These are phyloP conservation scores for Ganoderma sinense DNA, from an alignment of 1,284 basidiomycete genomes.

Conservation along the genomic window DNA sequence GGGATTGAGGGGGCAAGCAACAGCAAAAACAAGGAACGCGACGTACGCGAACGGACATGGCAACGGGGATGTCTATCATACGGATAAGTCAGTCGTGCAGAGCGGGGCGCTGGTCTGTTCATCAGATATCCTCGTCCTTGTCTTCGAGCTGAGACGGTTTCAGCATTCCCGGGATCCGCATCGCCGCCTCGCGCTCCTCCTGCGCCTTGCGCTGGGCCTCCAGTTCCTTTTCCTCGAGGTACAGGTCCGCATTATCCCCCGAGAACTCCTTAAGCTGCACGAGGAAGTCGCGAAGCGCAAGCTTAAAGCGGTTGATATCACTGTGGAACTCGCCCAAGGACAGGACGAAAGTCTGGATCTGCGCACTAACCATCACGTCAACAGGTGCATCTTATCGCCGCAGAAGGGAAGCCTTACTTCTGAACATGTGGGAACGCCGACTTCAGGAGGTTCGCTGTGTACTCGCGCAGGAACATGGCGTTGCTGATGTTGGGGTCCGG, in stretches of 20 bases:
- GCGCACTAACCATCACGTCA: slow-evolving; percentile 50
- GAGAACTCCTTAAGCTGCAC: slow-evolving; percentile 95
- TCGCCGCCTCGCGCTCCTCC: slow-evolving; percentile 88
- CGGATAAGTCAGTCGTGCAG: slow-evolving; percentile 30
- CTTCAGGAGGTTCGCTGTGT: slow-evolving; percentile 87
- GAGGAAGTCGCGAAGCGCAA: slow-evolving; percentile 91
- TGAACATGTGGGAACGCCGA: slow-evolving; percentile 93
- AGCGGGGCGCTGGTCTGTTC: slow-evolving; percentile 18
- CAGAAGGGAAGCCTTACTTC: slow-evolving; percentile 54
- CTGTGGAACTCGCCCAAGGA: slow-evolving; percentile 87
- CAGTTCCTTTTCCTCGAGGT: slow-evolving; percentile 94
- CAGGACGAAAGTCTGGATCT: slow-evolving; percentile 84
- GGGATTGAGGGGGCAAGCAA: slow-evolving; percentile 15
- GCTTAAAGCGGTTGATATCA: slow-evolving; percentile 94
- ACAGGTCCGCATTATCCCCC: slow-evolving; percentile 87
- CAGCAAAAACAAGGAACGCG: slow-evolving; percentile 10
- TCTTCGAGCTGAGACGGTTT: slow-evolving; percentile 96
- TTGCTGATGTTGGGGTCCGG: slow-evolving; percentile 84
- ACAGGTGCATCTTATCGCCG: not conserved
- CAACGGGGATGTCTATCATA: slow-evolving; percentile 31
- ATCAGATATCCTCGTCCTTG: slow-evolving; percentile 85
- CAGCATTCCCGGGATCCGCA: slow-evolving; percentile 98
- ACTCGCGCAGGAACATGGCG: slow-evolving; percentile 85
- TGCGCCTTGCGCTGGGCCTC: slow-evolving; percentile 76
- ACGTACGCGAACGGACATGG: slow-evolving; percentile 17